Percentiles rank a stretch among this genome's conserved stretches.
Evolutionary conservation across 768 basidiomycete species (phyloP).

Genomic region (Strobilomyces dryophilus): DNA sequence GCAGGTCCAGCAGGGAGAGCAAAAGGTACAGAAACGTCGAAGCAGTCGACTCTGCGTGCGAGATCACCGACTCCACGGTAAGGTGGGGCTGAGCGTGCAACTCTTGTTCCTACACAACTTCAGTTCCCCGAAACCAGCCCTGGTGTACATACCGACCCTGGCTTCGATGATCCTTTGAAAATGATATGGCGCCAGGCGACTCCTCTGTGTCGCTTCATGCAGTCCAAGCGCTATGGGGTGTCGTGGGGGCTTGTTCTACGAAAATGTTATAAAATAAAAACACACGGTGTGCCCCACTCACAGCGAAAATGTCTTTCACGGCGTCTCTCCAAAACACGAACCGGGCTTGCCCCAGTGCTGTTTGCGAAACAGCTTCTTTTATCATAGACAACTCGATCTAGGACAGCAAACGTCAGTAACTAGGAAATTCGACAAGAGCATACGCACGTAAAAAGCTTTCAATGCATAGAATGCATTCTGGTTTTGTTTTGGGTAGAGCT

Average conservation of each 20-base stretch:
- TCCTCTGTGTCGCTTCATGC: conserved; percentile 46
- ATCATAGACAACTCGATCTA: conserved; percentile 76
- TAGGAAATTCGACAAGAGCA: neutral
- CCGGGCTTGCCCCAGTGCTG: conserved; percentile 75
- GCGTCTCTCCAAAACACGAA: conserved; percentile 89
- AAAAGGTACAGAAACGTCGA: conserved; percentile 75
- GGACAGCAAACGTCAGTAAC: conserved; percentile 8
- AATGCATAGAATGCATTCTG: conserved; percentile 72
- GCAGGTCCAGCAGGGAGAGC: conserved; percentile 60
- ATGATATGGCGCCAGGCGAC: conserved; percentile 65
- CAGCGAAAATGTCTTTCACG: conserved; percentile 62
- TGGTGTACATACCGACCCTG: conserved; percentile 46
- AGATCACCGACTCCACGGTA: conserved; percentile 61
- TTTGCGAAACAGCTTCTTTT: conserved; percentile 71
- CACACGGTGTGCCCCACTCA: conserved; percentile 30
- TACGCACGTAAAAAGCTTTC: conserved; percentile 78
- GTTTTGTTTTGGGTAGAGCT: conserved; percentile 64
- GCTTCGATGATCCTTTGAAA: conserved; percentile 83
- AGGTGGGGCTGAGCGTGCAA: conserved; percentile 60
- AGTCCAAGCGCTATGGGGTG: conserved; percentile 81
- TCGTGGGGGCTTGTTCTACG: conserved; percentile 67
- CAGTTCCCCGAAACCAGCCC: conserved; percentile 18
- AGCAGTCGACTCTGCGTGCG: conserved; percentile 77
- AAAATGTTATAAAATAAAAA: conserved; percentile 13
- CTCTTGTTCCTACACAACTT: conserved; percentile 53